A percentile compares a stretch with the other conserved stretches of the same genome.
Conservation (phyloP, 73 alveolate genomes). For the Loxodes magnus region DNA sequence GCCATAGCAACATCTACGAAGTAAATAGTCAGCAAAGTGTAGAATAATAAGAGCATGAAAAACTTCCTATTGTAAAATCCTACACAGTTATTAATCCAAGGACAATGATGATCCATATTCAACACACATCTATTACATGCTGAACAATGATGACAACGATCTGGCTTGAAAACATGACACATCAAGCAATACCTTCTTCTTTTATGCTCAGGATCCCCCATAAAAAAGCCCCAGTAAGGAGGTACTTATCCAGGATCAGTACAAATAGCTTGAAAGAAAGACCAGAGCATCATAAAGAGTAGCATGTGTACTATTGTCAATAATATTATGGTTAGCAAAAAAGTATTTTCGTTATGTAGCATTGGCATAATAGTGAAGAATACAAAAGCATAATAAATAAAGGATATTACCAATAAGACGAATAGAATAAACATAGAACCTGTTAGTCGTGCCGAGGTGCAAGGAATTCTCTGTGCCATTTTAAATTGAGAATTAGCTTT, state of each 20-base stretch:
- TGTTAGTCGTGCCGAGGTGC: no score
- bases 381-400: constrained; percentile 14
- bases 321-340: no score
- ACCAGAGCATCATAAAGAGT: constrained; percentile 43
- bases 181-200: constrained; percentile 80
- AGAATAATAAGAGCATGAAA: constrained; percentile 57
- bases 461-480: no score
- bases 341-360: constrained; percentile 2
- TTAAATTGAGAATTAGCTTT: no score
- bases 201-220: constrained; percentile 78
- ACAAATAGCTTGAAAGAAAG: constrained; percentile 47
- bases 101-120: constrained; percentile 95
- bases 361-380: constrained; percentile 11
- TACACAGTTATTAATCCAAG: constrained; percentile 84
- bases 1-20: constrained; percentile 20
- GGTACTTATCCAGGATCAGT: constrained; percentile 83
- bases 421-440: constrained; percentile 27
- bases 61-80: constrained; percentile 82
- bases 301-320: constrained; percentile 30
- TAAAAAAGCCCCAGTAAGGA: constrained; percentile 71
- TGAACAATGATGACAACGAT: constrained; percentile 83
- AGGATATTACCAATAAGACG: constrained; percentile 20
- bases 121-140: constrained; percentile 79
- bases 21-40: constrained; percentile 38
- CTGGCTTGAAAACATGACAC: constrained; percentile 90